Base-by-base conservation (phyloP, 257 asterid genomes). In the Cynanchum wilfordii region DNA sequence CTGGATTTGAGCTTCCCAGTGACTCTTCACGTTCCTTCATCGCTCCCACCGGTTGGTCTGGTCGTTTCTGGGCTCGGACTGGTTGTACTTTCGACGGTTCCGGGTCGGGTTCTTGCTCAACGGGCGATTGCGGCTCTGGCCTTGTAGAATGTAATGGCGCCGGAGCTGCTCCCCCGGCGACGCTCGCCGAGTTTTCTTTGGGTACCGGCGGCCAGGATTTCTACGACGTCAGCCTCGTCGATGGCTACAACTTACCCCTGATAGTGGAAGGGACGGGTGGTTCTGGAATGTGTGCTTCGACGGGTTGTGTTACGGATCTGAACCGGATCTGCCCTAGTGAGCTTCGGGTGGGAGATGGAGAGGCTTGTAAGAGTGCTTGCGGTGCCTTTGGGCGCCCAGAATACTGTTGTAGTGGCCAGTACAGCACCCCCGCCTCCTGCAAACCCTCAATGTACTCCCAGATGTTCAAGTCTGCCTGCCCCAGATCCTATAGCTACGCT, bases 11-110 rank as follows among this genome's bases (percentile, higher is more conserved):
- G 86, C 98, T 93, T 69, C 86, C 90, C 0, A 79, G 75, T 20
- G 95, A 74, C 58, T 77, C 91, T 51, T 73, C 96, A 67, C 92
- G 94, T 11, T 30, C 87, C 20, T 83, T 93, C 86, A 27, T 68
- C 5, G 96, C 96, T 30, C 97, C 98, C 4, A 78, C 95, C 50
- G 98, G 96, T 42, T 93, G 98, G 98, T 90, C 97, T 65, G 98
- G 98, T 56, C 87, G 98, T 11, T 90, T 93, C 79, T 93, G 98
- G 98, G 98, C 79, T 2, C 85, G 98, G 68, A 93, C 98, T 3
- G 91, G 89, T 0, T 93, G 98, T 78, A 47, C 82, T 17, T 93
- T 93, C 78, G 84, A 89, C 58, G 84, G 40, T 45, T 84, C 97
- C 44, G 91, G 80, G 19, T 10, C 88, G 1, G 95, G 91, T 2